phyloP scores from a whole-genome alignment of 768 basidiomycete genomes.

The Phlebiopsis gigantea region DNA sequence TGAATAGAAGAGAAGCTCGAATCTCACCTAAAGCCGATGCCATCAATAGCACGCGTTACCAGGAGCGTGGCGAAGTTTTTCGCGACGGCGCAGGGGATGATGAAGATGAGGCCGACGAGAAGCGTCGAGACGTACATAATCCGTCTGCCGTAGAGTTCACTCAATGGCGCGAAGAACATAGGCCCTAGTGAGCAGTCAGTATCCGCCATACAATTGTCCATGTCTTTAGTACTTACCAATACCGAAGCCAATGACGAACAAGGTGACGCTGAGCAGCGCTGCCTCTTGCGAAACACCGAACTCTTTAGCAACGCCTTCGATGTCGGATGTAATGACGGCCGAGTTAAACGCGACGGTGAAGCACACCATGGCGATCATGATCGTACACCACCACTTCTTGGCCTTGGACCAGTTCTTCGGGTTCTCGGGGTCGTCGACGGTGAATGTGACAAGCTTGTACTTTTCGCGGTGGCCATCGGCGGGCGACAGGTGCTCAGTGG shows the following conservation, averaged over 20 bases:
- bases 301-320: constrained; percentile 34
- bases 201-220: constrained; percentile 30
- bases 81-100: constrained; percentile 54
- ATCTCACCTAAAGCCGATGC: constrained; percentile 12
- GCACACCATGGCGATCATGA: constrained; percentile 17
- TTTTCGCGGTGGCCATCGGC: constrained; percentile 8
- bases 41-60: constrained; percentile 37
- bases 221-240: constrained; percentile 55
- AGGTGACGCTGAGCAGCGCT: constrained; percentile 45
- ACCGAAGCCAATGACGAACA: constrained; percentile 59
- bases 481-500: not conserved
- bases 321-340: constrained; percentile 31
- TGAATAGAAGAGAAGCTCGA: not conserved
- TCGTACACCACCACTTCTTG: constrained; percentile 17
- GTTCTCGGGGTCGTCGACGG: constrained; percentile 13
- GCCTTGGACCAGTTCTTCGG: constrained; percentile 15
- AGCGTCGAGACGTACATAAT: constrained; percentile 54
- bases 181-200: not conserved
- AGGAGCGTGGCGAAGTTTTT: constrained; percentile 57
- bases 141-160: constrained; percentile 52
- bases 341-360: constrained; percentile 4
- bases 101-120: constrained; percentile 51
- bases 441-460: constrained; percentile 14
- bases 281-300: constrained; percentile 46
- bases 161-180: constrained; percentile 13